These are phyloP conservation scores for Suillus hirtellus DNA, from an alignment of 768 basidiomycete species.

Conservation along the genomic window DNA sequence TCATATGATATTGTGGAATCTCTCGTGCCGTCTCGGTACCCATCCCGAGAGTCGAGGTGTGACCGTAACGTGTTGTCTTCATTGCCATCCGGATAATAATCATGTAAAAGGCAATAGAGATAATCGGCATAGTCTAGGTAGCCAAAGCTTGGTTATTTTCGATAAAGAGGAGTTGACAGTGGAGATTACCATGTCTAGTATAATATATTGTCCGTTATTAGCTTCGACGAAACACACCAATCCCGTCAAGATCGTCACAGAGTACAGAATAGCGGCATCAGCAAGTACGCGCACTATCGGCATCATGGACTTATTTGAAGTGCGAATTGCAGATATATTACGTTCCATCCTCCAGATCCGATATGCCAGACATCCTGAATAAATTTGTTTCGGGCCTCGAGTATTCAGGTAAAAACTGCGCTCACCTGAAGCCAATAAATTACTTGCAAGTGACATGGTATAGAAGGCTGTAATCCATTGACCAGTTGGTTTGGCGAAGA, in stretches of 20 bases:
- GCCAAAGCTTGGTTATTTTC: background rate
- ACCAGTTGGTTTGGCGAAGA: conserved; percentile 8
- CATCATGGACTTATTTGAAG: background rate
- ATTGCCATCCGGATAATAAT: background rate
- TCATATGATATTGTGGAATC: too few species aligned
- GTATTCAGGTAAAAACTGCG: background rate
- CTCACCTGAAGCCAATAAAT: conserved; percentile 8
- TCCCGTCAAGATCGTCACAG: background rate
- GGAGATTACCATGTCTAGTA: background rate
- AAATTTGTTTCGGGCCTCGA: background rate
- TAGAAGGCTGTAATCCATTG: conserved; percentile 12
- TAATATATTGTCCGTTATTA: background rate
- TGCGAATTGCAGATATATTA: background rate
- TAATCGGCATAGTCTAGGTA: background rate
- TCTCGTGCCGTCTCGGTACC: too few species aligned
- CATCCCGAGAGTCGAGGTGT: too few species aligned
- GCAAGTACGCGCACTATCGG: too few species aligned
- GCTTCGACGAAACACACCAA: background rate
- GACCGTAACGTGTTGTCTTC: too few species aligned
- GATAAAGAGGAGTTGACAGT: background rate
- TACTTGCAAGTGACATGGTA: conserved; percentile 8
- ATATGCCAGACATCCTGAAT: background rate
- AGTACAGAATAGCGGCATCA: background rate
- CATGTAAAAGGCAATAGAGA: background rate
- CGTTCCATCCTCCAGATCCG: background rate